Evolutionary conservation across 169 alveolate species (phyloP).

Genomic region (Cryptosporidium meleagridis): DNA sequence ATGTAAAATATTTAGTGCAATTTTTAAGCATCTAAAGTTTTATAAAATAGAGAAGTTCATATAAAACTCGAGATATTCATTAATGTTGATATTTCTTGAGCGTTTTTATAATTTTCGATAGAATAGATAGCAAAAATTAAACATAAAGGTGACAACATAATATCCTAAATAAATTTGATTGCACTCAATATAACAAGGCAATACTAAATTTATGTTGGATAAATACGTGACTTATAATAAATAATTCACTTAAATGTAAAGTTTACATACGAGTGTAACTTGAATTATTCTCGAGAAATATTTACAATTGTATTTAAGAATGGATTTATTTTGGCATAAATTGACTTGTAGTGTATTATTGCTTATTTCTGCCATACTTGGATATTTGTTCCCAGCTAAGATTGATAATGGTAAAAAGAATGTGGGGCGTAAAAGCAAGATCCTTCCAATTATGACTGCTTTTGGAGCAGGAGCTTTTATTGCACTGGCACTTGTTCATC

Average conservation of each 20-base stretch:
- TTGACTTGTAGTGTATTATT: constrained; percentile 30
- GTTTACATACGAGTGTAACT: not conserved
- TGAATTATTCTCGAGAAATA: not conserved
- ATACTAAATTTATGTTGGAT: not conserved
- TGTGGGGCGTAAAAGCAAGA: not conserved
- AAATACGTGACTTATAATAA: not conserved
- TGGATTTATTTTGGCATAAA: constrained; percentile 70
- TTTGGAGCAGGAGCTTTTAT: constrained; percentile 74
- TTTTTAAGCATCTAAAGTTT: not conserved
- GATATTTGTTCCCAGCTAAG: constrained; percentile 42
- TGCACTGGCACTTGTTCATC: constrained; percentile 68
- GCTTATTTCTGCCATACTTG: constrained; percentile 36
- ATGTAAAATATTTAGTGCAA: not conserved
- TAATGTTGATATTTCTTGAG: too few species aligned
- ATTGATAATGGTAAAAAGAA: not conserved
- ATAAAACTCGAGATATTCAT: not conserved
- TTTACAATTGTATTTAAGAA: not conserved
- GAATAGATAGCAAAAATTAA: too few species aligned
- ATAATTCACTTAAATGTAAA: not conserved
- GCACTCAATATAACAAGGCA: not conserved
- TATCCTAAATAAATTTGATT: not conserved
- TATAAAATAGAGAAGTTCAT: not conserved
- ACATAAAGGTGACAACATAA: not conserved
- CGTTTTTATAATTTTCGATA: not conserved
- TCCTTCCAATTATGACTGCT: constrained; percentile 19